These are phyloP conservation scores for Excoecaria agallocha DNA, from an alignment of 345 rosid species.

Conservation along the genomic window DNA sequence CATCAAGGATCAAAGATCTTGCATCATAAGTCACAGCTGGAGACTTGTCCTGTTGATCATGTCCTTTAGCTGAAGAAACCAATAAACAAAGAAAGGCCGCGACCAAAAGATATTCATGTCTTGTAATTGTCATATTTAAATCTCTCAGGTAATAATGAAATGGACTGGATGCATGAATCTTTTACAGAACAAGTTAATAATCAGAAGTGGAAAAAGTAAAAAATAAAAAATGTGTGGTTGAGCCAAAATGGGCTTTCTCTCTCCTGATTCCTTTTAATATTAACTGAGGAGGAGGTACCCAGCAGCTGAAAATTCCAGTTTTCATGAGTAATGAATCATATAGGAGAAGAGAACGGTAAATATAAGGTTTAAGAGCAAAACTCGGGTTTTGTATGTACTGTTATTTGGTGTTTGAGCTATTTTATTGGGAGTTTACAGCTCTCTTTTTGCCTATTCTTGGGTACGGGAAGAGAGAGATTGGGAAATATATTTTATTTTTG, in stretches of 20 bases:
- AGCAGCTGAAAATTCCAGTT: conserved; percentile 6
- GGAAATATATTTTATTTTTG: neutral
- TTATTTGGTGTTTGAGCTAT: neutral
- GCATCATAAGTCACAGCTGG: conserved; percentile 51
- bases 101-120: conserved; percentile 8
- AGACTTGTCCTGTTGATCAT: neutral
- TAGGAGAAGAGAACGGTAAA: conserved; percentile 14
- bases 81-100: conserved; percentile 17
- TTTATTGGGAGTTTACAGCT: neutral
- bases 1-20: conserved; percentile 60
- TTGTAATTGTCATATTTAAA: neutral
- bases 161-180: neutral
- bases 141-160: neutral
- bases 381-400: neutral
- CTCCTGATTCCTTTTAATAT: neutral
- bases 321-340: conserved; percentile 6
- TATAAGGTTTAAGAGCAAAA: neutral
- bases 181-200: neutral
- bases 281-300: neutral
- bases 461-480: neutral
- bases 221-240: neutral
- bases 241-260: conserved; percentile 6
- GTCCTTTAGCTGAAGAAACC: conserved; percentile 13
- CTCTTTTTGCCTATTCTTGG: neutral
- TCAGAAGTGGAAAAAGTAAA: neutral